phyloP scores from a whole-genome alignment of 441 rosid species.

The Populus hybrid region DNA sequence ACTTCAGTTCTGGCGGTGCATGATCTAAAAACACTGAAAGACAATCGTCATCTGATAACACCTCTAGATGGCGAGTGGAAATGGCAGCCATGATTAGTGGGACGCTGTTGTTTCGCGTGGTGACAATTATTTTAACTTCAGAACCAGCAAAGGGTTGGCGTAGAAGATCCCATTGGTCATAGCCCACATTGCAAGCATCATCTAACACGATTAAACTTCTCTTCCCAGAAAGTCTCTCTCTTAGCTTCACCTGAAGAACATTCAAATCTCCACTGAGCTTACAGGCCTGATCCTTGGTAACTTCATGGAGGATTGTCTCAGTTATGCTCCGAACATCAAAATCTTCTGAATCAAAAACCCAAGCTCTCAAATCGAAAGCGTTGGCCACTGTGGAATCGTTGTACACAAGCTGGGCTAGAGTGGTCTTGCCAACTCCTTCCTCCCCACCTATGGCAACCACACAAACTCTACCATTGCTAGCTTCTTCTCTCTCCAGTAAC shows the following conservation, averaged over 20 bases:
- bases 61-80: slow-evolving; percentile 3
- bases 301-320: background rate
- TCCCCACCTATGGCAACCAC: slow-evolving; percentile 5
- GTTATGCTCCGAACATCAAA: slow-evolving; percentile 11
- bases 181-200: slow-evolving; percentile 7
- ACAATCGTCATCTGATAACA: slow-evolving; percentile 11
- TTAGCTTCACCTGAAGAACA: slow-evolving; percentile 4
- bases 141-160: slow-evolving; percentile 4
- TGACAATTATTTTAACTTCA: background rate
- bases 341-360: slow-evolving; percentile 8
- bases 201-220: background rate
- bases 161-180: slow-evolving; percentile 13
- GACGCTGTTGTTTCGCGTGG: slow-evolving; percentile 8
- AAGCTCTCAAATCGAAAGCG: slow-evolving; percentile 3
- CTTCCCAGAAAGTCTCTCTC: slow-evolving; percentile 9
- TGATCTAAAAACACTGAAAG: slow-evolving; percentile 8
- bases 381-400: background rate
- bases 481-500: too few relatives aligned
- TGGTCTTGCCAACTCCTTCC: slow-evolving; percentile 9
- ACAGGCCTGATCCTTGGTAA: background rate
- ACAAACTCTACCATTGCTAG: background rate
- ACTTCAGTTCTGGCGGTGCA: slow-evolving; percentile 5
- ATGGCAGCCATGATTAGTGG: slow-evolving; percentile 1
- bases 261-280: slow-evolving; percentile 1
- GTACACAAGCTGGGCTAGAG: slow-evolving; percentile 7